phyloP scores from a whole-genome alignment of 352 stramenopile species.

The Phytophthora fragariaefolia region DNA sequence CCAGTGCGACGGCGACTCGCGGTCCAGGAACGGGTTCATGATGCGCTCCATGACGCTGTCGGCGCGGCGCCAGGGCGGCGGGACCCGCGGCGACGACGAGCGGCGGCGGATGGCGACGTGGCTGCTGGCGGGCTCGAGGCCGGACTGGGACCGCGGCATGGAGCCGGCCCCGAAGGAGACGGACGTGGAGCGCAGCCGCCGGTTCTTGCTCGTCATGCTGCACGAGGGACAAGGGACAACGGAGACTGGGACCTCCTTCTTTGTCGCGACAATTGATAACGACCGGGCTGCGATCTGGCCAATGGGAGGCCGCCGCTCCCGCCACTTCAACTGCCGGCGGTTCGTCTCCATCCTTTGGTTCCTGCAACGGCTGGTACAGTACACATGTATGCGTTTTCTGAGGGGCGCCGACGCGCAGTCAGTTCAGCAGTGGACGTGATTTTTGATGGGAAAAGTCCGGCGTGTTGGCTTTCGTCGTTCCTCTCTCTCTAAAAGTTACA shows the following conservation, averaged over 20 bases:
- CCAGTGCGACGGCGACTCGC: constrained; percentile 42
- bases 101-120: constrained; percentile 17
- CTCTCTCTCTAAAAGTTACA: too few relatives aligned
- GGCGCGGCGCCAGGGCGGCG: constrained; percentile 44
- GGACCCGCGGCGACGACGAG: constrained; percentile 34
- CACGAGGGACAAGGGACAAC: not conserved
- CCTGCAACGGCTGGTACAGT: not conserved
- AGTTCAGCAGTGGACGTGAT: not conserved
- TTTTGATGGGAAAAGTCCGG: too few relatives aligned
- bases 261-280: too few relatives aligned
- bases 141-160: constrained; percentile 12
- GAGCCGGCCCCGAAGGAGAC: constrained; percentile 25
- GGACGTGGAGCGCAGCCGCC: constrained; percentile 30
- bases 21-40: constrained; percentile 74
- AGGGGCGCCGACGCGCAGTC: too few relatives aligned
- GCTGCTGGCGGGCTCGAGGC: not conserved
- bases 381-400: too few relatives aligned
- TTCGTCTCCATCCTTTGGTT: not conserved
- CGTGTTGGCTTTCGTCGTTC: too few relatives aligned
- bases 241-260: not conserved
- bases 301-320: not conserved
- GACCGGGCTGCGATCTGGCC: too few relatives aligned
- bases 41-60: constrained; percentile 79
- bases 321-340: not conserved
- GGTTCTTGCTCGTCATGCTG: constrained; percentile 33